Evolutionary conservation across 2,329 filamentous ascomycete genomes (phyloP).

Genomic region (Nannizzia gypsea): DNA sequence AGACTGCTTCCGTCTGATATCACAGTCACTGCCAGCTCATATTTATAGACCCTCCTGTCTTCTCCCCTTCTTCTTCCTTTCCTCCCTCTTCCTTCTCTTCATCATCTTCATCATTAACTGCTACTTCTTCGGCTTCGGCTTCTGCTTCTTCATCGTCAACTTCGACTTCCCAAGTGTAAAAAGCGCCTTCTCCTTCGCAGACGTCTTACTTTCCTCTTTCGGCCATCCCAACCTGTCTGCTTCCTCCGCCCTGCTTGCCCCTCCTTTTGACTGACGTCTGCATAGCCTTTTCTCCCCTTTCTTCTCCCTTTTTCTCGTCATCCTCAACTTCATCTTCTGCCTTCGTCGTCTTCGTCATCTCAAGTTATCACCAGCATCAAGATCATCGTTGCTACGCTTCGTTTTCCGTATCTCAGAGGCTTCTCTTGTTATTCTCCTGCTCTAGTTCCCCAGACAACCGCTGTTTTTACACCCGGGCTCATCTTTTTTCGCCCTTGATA

Average conservation of each 20-base stretch:
- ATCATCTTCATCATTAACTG: too few relatives aligned
- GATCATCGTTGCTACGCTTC: neutral
- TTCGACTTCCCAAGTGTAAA: constrained; percentile 6
- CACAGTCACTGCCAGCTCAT: neutral
- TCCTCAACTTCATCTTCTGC: constrained; percentile 15
- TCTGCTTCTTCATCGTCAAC: constrained; percentile 12
- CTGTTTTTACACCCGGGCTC: neutral
- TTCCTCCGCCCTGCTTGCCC: neutral
- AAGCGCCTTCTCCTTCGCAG: constrained; percentile 7
- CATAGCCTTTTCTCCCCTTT: constrained; percentile 1
- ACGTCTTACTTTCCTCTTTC: constrained; percentile 16
- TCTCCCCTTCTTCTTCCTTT: neutral
- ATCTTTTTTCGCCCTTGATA: neutral
- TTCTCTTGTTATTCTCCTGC: constrained; percentile 45
- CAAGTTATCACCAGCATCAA: neutral
- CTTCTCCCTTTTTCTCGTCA: constrained; percentile 10
- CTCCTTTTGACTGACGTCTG: neutral
- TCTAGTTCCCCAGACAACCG: constrained; percentile 10
- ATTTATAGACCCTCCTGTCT: neutral
- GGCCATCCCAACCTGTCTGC: neutral
- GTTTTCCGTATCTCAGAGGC: constrained; percentile 26
- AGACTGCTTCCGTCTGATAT: neutral
- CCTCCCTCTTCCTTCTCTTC: constrained; percentile 13
- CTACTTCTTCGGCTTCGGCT: neutral
- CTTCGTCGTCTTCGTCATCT: neutral